phyloP scores from a whole-genome alignment of 805 yeast species.

The Hanseniaspora occidentalis region DNA sequence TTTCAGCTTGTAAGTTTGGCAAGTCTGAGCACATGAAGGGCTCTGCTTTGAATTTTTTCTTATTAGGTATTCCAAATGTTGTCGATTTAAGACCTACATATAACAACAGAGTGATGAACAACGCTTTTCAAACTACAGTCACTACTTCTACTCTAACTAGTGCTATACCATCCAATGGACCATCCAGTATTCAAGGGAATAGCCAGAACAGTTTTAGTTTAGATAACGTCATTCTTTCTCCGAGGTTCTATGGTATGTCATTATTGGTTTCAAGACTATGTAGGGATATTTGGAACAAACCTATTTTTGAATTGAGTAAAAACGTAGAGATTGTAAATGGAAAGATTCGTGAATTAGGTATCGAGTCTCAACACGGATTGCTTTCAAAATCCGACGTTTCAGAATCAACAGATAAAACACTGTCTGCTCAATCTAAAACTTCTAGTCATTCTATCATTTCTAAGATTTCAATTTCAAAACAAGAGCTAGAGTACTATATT shows the following conservation, averaged over 20 bases:
- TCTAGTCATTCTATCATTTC: no score
- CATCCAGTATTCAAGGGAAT: constrained; percentile 9
- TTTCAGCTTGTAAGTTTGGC: constrained; percentile 66
- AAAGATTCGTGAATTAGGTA: constrained; percentile 7
- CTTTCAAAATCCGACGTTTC: no score
- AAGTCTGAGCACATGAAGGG: constrained; percentile 39
- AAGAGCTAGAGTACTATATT: constrained; percentile 52
- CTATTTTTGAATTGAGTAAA: constrained; percentile 39
- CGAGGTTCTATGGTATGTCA: constrained; percentile 81
- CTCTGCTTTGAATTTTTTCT: constrained; percentile 31
- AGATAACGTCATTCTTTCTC: constrained; percentile 77
- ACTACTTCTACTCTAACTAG: constrained; percentile 6
- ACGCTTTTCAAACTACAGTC: no score
- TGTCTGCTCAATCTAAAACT: no score
- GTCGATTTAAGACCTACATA: constrained; percentile 32
- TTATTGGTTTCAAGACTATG: constrained; percentile 67
- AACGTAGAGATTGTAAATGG: constrained; percentile 15
- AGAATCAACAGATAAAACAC: no score
- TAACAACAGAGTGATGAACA: constrained; percentile 17
- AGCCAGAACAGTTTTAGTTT: constrained; percentile 30
- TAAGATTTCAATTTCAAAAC: constrained; percentile 18
- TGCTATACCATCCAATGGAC: constrained; percentile 7
- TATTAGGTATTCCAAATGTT: constrained; percentile 30
- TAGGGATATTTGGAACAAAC: constrained; percentile 65
- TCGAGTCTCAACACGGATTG: no score